Conservation (phyloP, 2,329 filamentous ascomycete genomes). For the Ceratocystis smalleyi region DNA sequence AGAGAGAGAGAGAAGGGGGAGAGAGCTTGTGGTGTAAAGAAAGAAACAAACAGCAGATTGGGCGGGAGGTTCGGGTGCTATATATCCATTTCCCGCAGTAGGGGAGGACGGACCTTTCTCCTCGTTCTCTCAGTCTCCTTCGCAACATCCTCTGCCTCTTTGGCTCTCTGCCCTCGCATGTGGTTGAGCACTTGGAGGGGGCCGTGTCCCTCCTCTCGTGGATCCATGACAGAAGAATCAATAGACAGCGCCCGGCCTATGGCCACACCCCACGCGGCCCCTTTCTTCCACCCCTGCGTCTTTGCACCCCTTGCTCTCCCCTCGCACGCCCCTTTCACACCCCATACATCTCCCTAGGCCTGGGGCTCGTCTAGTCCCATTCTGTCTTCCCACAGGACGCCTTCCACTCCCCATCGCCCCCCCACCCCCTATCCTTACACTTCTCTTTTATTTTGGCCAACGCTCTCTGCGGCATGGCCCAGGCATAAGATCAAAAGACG, state of each 20-base stretch:
- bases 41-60: not conserved
- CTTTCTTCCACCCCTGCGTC: not conserved
- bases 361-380: not conserved
- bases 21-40: slow-evolving; percentile 15
- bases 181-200: not conserved
- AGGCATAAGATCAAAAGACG: no score
- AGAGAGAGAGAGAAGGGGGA: slow-evolving; percentile 17
- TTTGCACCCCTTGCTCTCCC: not conserved
- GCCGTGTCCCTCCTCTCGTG: slow-evolving; percentile 2
- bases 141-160: not conserved
- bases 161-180: not conserved
- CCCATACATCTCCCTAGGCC: not conserved
- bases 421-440: not conserved
- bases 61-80: slow-evolving; percentile 9
- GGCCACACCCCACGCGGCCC: not conserved
- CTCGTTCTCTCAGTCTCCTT: not conserved
- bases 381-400: not conserved
- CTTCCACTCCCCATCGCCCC: not conserved
- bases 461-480: not conserved
- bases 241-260: no score
- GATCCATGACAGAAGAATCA: not conserved
- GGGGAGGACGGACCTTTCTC: not conserved
- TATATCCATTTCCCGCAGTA: slow-evolving; percentile 7
- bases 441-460: not conserved
- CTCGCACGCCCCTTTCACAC: not conserved